Conservation (phyloP, 192 early-diverging fungal species). For the Blastocladiella britannica region DNA sequence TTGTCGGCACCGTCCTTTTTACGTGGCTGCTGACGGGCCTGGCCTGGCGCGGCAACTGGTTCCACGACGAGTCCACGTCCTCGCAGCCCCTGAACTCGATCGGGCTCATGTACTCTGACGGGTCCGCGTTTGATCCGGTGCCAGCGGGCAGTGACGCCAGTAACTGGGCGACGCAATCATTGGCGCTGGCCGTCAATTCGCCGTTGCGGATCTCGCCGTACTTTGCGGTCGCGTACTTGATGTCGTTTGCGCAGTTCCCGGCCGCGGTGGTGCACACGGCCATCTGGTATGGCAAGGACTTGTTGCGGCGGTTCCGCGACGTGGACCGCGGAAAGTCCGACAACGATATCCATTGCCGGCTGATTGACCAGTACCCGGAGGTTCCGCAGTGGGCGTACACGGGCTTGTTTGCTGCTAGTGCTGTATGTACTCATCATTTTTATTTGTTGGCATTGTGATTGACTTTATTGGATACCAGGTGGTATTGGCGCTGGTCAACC, state of each 20-base stretch:
- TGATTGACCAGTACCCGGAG: background rate
- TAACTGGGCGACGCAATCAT: no score
- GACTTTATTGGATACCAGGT: no score
- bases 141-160: no score
- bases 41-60: background rate
- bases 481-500: background rate
- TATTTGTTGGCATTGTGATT: background rate
- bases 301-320: background rate
- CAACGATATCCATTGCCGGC: slow-evolving; percentile 1
- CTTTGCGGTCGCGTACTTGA: background rate
- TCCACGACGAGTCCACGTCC: background rate
- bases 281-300: background rate
- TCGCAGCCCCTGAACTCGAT: no score
- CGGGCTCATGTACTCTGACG: no score
- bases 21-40: background rate
- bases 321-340: background rate
- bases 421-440: background rate
- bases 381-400: background rate
- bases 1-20: background rate
- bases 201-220: background rate
- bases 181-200: background rate
- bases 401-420: background rate
- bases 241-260: background rate
- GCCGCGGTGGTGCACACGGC: background rate
- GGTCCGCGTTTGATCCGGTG: no score